Evolutionary conservation across 352 stramenopile genomes (phyloP).

Genomic region (Phytophthora chlamydospora): DNA sequence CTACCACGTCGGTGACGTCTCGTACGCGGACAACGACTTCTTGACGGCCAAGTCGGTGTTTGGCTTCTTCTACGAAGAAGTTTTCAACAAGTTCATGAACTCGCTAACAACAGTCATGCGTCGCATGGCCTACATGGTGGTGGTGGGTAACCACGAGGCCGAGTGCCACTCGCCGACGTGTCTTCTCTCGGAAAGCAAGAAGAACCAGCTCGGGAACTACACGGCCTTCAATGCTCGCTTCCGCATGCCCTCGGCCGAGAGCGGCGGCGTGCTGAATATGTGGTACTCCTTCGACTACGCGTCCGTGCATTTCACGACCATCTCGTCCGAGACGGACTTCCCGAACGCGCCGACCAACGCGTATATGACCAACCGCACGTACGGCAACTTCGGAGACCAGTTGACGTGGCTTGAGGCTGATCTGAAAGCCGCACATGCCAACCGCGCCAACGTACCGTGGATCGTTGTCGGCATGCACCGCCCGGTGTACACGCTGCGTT

Average conservation of each 20-base stretch:
- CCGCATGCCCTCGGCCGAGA: conserved; percentile 47
- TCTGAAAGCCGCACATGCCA: conserved; percentile 48
- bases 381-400: conserved; percentile 47
- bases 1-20: conserved; percentile 50
- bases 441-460: conserved; percentile 51
- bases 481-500: conserved; percentile 49
- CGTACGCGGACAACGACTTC: conserved; percentile 53
- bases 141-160: conserved; percentile 62
- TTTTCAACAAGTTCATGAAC: conserved; percentile 80
- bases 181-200: conserved; percentile 30
- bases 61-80: conserved; percentile 52
- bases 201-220: conserved; percentile 56
- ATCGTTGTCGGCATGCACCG: conserved; percentile 61
- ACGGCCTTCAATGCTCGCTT: conserved; percentile 59
- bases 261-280: conserved; percentile 48
- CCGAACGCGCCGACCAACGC: conserved; percentile 41
- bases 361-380: conserved; percentile 37
- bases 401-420: conserved; percentile 56
- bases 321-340: conserved; percentile 79
- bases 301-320: conserved; percentile 74
- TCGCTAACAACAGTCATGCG: conserved; percentile 48
- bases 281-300: conserved; percentile 56
- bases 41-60: conserved; percentile 27
- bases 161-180: conserved; percentile 45
- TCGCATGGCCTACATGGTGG: conserved; percentile 71